Evolutionary conservation across 2,329 filamentous ascomycete genomes (phyloP), one percentile per base, ranked within the genome.

Genomic region (Aspergillus brunneoviolaceus): DNA sequence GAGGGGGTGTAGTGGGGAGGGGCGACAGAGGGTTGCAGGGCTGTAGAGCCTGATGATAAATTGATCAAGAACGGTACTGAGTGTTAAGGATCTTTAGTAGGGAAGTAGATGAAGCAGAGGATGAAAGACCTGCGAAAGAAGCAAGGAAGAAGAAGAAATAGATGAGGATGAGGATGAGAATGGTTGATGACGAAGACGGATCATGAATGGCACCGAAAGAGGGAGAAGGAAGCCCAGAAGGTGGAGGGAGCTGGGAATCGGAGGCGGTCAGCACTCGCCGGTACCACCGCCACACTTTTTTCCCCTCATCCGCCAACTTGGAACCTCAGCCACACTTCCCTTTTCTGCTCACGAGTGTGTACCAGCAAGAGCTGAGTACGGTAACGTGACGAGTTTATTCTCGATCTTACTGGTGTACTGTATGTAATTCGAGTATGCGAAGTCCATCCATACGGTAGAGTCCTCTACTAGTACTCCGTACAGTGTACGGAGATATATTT

Each of bases 91-190:
- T 57, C 19, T 47, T 51, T 53, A 29, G 27, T 33, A 33, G 49
- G 23, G 45, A 42, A 39, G 49, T 47, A 52, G 50, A 14, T 14
- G 21, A 39, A 31, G 39, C 49, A 51, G 23, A 51, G 45, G 42
- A 55, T 57, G 51, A 51, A 11, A 31, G 52, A 29, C 21, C 29
- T 33, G 55, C 56, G 45, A 57, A 59, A 48, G 23, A 51, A 54
- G 39, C 29, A 35, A 16, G 33, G 49, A 42, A 51, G 48, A 39
- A 57, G 58, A 21, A 60, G 63, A 29, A 57, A 59, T 49, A 25
- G 60, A 61, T 58, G 58, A 57, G 61, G 61, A 63, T 61, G 60
- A 48, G 33, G 59, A 66, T 60, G 58, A 65, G 14, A 5, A 39
- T 42, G 39, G 19, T 16, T 66, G 64, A 66, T 35, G 33, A 35